These are phyloP conservation scores for Oxyria digyna DNA, from an alignment of 148 eudicot species.

Conservation along the genomic window DNA sequence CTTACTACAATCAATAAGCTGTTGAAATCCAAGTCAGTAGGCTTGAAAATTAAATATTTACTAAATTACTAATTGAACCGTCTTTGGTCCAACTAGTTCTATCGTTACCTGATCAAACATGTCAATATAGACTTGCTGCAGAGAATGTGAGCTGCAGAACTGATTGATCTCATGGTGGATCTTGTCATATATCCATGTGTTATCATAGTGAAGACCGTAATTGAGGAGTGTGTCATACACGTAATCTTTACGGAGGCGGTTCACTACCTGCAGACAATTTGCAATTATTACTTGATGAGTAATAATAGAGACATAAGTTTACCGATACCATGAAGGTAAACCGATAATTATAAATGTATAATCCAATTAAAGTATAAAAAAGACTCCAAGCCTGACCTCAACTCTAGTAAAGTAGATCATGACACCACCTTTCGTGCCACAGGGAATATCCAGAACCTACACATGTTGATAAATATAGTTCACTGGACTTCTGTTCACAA, in stretches of 20 bases:
- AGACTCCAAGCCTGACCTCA: constrained; percentile 36
- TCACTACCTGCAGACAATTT: constrained; percentile 53
- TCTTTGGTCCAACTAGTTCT: background rate
- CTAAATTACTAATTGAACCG: background rate
- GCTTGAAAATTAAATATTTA: too few relatives aligned
- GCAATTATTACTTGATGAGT: background rate
- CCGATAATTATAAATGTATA: too few relatives aligned
- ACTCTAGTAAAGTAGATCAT: constrained; percentile 85
- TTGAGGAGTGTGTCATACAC: constrained; percentile 79
- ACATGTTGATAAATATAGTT: constrained; percentile 4
- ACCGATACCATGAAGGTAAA: background rate
- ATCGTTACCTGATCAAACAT: constrained; percentile 90
- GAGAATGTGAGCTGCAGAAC: constrained; percentile 91
- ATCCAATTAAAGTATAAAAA: background rate
- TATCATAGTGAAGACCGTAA: constrained; percentile 85
- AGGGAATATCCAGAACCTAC: constrained; percentile 92
- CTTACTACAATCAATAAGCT: too few relatives aligned
- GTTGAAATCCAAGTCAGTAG: too few relatives aligned
- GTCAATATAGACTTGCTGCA: constrained; percentile 95
- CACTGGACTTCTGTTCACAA: background rate
- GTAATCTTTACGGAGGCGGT: constrained; percentile 61
- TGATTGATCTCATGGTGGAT: constrained; percentile 99
- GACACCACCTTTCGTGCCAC: constrained; percentile 99
- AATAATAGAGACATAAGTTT: background rate
- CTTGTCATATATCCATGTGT: constrained; percentile 98